Conservation (phyloP, 1,284 basidiomycete species). For the Trichosporon sp. region DNA sequence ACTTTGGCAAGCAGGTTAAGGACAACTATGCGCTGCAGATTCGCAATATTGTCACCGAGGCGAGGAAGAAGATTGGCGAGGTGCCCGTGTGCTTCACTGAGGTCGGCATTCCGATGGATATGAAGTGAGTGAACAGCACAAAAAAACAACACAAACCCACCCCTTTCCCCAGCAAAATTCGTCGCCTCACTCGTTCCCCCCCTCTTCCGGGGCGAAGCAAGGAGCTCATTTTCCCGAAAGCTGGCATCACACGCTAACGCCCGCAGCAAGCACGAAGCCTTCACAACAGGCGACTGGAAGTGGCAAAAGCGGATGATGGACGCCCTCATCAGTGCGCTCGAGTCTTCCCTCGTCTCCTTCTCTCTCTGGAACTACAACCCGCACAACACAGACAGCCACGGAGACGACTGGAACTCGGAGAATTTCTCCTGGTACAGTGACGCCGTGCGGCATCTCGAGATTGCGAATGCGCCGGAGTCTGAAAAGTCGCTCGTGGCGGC, state of each 20-base stretch:
- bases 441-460: conserved; percentile 23
- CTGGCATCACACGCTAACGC: conserved; percentile 1
- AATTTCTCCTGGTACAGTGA: conserved; percentile 89
- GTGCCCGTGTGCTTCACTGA: conserved; percentile 80
- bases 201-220: too few species aligned
- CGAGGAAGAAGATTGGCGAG: conserved; percentile 64
- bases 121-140: conserved; percentile 66
- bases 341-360: conserved; percentile 66
- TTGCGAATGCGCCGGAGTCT: conserved; percentile 47
- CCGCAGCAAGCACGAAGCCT: conserved; percentile 63
- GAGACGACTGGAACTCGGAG: conserved; percentile 93
- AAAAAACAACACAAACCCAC: too few species aligned
- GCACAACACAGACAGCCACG: conserved; percentile 66
- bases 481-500: conserved; percentile 51
- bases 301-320: conserved; percentile 87
- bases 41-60: conserved; percentile 65
- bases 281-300: conserved; percentile 65
- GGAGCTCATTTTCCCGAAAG: too few species aligned
- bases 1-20: conserved; percentile 74
- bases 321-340: conserved; percentile 70
- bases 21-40: conserved; percentile 79
- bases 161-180: too few species aligned
- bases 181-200: too few species aligned
- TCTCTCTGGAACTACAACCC: conserved; percentile 96
- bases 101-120: conserved; percentile 86